A percentile compares a stretch with the other conserved stretches of the same genome.
Conservation (phyloP, 1,284 basidiomycete species). For the Cryptococcus hybrid region DNA sequence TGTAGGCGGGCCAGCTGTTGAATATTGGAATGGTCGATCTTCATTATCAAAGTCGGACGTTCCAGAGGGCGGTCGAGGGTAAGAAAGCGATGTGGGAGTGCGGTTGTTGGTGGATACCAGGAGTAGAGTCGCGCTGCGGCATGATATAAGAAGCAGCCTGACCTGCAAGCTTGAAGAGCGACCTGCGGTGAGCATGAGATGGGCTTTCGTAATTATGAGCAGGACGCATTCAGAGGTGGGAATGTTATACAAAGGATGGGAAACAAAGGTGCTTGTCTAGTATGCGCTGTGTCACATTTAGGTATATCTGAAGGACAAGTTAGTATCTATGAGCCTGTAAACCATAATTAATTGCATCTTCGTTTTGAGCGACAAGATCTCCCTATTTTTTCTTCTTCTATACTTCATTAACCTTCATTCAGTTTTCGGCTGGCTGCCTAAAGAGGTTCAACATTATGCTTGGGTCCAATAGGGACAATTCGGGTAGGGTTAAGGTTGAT, state of each 20-base stretch:
- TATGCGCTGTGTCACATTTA: too few species aligned
- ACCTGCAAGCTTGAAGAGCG: too few species aligned
- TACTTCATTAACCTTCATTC: too few species aligned
- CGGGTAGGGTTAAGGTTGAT: conserved; percentile 67
- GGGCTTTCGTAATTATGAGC: too few species aligned
- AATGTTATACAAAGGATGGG: not conserved
- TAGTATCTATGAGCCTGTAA: too few species aligned
- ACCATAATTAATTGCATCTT: too few species aligned
- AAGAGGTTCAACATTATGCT: conserved; percentile 66
- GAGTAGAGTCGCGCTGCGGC: not conserved
- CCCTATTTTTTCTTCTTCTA: too few species aligned
- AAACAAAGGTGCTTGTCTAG: not conserved
- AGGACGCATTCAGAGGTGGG: too few species aligned
- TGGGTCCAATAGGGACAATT: conserved; percentile 72
- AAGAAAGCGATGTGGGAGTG: not conserved
- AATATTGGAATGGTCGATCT: conserved; percentile 29
- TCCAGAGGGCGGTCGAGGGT: not conserved
- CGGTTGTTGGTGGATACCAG: not conserved
- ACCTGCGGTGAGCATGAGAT: too few species aligned
- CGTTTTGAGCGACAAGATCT: too few species aligned
- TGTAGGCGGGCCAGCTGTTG: conserved; percentile 27
- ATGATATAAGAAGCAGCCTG: not conserved
- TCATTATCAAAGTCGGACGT: conserved; percentile 1
- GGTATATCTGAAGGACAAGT: too few species aligned
- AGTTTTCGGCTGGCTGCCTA: conserved; percentile 1